Base-by-base conservation (phyloP, 1,284 basidiomycete genomes). In the Volvariella surrecta region DNA sequence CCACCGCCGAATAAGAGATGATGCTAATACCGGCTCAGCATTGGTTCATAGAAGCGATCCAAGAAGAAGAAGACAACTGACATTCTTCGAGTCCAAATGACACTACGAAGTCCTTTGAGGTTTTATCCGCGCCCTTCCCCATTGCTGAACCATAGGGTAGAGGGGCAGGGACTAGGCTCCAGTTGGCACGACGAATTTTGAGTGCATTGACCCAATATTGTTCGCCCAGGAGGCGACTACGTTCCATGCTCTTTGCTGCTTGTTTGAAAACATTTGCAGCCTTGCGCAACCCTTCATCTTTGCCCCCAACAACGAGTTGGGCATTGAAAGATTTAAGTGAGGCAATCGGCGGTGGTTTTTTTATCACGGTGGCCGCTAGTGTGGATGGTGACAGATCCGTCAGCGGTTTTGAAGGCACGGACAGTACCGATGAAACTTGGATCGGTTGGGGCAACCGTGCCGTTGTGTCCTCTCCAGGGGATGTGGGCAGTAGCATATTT, bases 51-150 rank as follows among this genome's bases (percentile, higher is more conserved):
- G 45, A 30, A 22, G 42, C 37, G 19, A 28, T 19, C 30, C 17
- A 30, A 9, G 21, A 35, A 34, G 19, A 37, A 51, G 53, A 21
- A 34, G 41, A 31, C 32, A 9, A 59, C 77, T 32, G 49, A 89
- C 87, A 83, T 66, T 85, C 80, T 61, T 89, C 86, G 3, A 89
- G 60, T 8, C 84, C 83, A 52, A 79, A 89, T 1, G 82, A 80
- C 43, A 89, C 69, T 31, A 85, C 60, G 53, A 89, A 87, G 53
- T 89, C 87, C 50, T 79, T 86, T 0, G 82, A 75, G 1, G 86
- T 81, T 59, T 74, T 80, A 54, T 89, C 85, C 10, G 80, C 74
- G 22, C 82, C 80, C 58, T 83, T 84, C 8, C 82, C 84, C 0
- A 68, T 77, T 0, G 76, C 64, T 19, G 79, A 71, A 31, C 82